phyloP scores from a whole-genome alignment of 2,329 filamentous ascomycete species.

The Akanthomyces lecanii region DNA sequence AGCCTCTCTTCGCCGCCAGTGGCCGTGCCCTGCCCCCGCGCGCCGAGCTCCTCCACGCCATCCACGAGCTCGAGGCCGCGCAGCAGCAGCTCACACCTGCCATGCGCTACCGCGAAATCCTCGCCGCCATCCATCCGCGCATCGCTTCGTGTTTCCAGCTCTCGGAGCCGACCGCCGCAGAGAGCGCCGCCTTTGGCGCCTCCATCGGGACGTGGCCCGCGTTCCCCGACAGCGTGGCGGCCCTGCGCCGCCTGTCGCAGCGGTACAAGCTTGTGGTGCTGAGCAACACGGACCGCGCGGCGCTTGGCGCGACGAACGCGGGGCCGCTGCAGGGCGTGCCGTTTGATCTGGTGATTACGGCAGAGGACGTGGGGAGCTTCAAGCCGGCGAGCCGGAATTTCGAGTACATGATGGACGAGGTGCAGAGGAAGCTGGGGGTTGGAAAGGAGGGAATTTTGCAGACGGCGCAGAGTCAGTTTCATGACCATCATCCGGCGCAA shows the following conservation, averaged over 20 bases:
- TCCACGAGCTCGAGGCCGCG: conserved; percentile 41
- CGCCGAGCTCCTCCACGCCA: conserved; percentile 38
- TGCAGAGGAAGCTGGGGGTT: conserved; percentile 51
- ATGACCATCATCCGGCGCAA: conserved; percentile 65
- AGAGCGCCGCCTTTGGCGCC: conserved; percentile 47
- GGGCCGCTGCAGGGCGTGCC: conserved; percentile 45
- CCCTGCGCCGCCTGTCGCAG: conserved; percentile 42
- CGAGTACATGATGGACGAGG: conserved; percentile 55
- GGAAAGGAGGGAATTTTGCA: conserved; percentile 54
- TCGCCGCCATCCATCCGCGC: conserved; percentile 44
- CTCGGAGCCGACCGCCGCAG: conserved; percentile 30
- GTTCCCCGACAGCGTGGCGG: conserved; percentile 56
- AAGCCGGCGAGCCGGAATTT: conserved; percentile 67
- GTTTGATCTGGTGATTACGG: conserved; percentile 62
- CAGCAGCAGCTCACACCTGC: conserved; percentile 54
- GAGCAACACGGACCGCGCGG: conserved; percentile 52
- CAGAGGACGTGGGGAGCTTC: conserved; percentile 66
- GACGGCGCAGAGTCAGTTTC: conserved; percentile 65
- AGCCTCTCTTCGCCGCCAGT: conserved; percentile 39
- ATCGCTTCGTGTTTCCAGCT: conserved; percentile 43
- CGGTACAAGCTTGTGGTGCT: conserved; percentile 56
- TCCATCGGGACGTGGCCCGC: conserved; percentile 53
- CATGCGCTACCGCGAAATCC: conserved; percentile 56
- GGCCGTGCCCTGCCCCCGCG: conserved; percentile 28
- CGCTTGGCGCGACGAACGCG: conserved; percentile 42